Conservation (phyloP, 2,329 filamentous ascomycete genomes). For the Colletotrichum eremochloae region DNA sequence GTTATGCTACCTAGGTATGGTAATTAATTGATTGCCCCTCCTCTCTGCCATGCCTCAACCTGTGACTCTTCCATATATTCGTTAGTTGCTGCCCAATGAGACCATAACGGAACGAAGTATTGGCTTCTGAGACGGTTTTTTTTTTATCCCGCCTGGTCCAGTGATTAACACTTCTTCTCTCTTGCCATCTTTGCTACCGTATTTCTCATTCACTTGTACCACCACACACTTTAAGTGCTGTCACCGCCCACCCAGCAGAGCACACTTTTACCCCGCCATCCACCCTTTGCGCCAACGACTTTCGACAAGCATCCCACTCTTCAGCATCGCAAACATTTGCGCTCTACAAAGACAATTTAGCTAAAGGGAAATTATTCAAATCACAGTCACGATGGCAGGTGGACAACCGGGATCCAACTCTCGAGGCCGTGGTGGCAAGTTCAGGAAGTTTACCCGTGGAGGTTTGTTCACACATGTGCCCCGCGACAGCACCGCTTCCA, state of each 20-base stretch:
- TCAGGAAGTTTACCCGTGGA: slow-evolving; percentile 92
- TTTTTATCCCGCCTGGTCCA: not conserved
- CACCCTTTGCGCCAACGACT: slow-evolving; percentile 14
- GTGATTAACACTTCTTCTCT: not conserved
- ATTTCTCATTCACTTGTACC: slow-evolving; percentile 1
- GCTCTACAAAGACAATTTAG: slow-evolving; percentile 18
- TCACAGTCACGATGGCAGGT: slow-evolving; percentile 60
- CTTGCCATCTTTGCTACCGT: not conserved
- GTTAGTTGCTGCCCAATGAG: slow-evolving; percentile 11
- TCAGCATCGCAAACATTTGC: slow-evolving; percentile 42
- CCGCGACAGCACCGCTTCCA: slow-evolving; percentile 14
- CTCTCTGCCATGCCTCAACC: slow-evolving; percentile 16
- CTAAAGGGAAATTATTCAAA: slow-evolving; percentile 33
- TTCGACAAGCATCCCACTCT: slow-evolving; percentile 37
- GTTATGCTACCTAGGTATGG: not conserved
- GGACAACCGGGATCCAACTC: slow-evolving; percentile 63
- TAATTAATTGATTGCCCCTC: slow-evolving; percentile 19
- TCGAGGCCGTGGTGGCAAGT: slow-evolving; percentile 91
- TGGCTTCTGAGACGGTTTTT: not conserved
- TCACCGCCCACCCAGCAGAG: slow-evolving; percentile 22
- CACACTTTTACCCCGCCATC: slow-evolving; percentile 38
- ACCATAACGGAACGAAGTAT: not conserved
- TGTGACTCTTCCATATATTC: slow-evolving; percentile 26
- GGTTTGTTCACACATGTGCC: slow-evolving; percentile 67
- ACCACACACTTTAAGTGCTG: slow-evolving; percentile 22